Base-by-base conservation (phyloP, 331 rosid species). In the Quercus phellos region DNA sequence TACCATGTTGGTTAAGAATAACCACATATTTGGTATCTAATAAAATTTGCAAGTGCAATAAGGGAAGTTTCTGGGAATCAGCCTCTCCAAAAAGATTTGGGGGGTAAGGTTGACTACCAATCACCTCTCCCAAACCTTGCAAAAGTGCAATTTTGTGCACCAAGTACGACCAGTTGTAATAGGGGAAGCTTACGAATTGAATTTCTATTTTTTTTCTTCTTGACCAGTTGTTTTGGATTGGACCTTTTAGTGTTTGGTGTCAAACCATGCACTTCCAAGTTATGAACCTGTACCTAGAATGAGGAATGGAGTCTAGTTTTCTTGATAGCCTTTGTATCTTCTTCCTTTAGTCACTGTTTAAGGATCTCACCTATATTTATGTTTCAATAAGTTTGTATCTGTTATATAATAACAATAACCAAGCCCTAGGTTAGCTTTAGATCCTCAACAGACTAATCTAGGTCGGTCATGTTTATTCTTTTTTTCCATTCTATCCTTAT, bases 251-350 rank as follows among this genome's bases (percentile, higher is more conserved):
- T 30, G 50, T 66, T 66, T 66, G 22, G 71, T 71, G 32, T 27
- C 34, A 53, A 74, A 69, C 46, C 68, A 78, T 75, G 61, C 6
- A 63, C 14, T 61, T 59, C 35, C 55, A 55, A 9, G 21, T 68
- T 14, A 9, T 71, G 19, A 59, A 53, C 50, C 34, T 68, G 56
- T 53, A 77, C 22, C 43, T 34, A 68, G 51, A 9, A 74, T 63
- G 78, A 21, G 72, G 60, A 42, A 16, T 58, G 63, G 58, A 69
- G 42, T 81, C 34, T 27, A 73, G 43, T 76, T 73, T 27, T 61
- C 29, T 51, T 78, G 70, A 67, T 55, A 68, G 74, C 71, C 30
- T 68, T 35, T 64, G 11, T 30, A 51, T 84, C 80, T 60, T 81
- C 14, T 60, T 68, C 64, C 71, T 7, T 38, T 55, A 54, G 13